phyloP scores from a whole-genome alignment of 208 protist genomes.

The Blastocrithidia nonstop region DNA sequence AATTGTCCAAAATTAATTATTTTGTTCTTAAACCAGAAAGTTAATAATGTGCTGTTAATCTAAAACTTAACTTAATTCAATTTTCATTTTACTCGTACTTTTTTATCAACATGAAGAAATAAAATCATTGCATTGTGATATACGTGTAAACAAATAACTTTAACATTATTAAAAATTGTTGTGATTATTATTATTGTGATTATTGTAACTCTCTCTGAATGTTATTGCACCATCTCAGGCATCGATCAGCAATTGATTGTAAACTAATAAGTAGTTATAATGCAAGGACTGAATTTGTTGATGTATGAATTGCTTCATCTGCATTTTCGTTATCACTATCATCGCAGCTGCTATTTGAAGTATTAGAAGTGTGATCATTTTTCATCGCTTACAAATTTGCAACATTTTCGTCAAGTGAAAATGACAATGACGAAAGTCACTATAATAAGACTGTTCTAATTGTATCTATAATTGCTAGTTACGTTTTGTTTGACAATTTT shows the following conservation, averaged over 20 bases:
- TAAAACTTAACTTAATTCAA: too few relatives aligned
- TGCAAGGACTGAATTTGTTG: slow-evolving; percentile 23
- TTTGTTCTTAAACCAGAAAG: too few relatives aligned
- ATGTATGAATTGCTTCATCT: too few relatives aligned
- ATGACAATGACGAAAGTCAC: slow-evolving; percentile 42
- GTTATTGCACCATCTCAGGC: slow-evolving; percentile 30
- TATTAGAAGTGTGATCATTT: background rate
- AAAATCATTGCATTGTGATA: too few relatives aligned
- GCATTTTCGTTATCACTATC: slow-evolving; percentile 5
- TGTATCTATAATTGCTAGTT: slow-evolving; percentile 28
- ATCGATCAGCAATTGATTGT: slow-evolving; percentile 44
- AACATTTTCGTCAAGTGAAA: slow-evolving; percentile 48
- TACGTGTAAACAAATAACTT: background rate
- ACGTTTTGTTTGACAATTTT: slow-evolving; percentile 24
- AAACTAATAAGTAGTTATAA: slow-evolving; percentile 51
- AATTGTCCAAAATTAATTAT: too few relatives aligned
- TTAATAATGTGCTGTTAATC: too few relatives aligned
- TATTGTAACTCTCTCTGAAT: background rate
- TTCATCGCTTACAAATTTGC: slow-evolving; percentile 13
- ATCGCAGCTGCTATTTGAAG: background rate
- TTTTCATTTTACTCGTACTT: too few relatives aligned
- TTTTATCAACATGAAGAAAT: too few relatives aligned
- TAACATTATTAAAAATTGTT: background rate
- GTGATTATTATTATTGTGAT: background rate
- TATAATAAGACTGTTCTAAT: slow-evolving; percentile 27